Evolutionary conservation across 441 rosid genomes (phyloP).

Genomic region (Adansonia grandidieri): DNA sequence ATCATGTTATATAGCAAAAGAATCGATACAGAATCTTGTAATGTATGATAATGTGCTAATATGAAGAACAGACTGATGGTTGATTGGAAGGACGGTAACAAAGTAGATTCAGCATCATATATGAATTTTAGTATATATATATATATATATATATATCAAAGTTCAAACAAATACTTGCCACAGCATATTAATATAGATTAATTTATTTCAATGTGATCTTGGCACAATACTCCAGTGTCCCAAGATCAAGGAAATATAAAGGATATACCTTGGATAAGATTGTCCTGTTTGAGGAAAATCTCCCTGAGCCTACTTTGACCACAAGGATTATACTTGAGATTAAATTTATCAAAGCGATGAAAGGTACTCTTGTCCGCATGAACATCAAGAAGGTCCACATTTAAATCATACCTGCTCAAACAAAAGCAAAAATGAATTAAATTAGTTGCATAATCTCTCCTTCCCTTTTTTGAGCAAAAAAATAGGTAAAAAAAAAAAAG

Average conservation of each 20-base stretch:
- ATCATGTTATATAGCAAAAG: constrained; percentile 3
- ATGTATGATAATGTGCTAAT: neutral
- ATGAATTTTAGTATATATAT: neutral
- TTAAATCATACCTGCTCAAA: constrained; percentile 81
- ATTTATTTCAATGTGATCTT: neutral
- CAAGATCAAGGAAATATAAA: constrained; percentile 7
- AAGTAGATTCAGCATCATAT: neutral
- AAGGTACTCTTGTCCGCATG: constrained; percentile 99
- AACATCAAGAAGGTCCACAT: constrained; percentile 97
- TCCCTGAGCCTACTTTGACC: constrained; percentile 99
- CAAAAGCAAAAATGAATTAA: constrained; percentile 20
- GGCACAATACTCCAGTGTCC: neutral
- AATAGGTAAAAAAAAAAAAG: neutral
- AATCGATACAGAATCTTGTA: neutral
- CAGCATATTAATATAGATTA: neutral
- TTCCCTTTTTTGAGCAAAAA: neutral
- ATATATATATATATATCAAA: neutral
- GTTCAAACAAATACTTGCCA: neutral
- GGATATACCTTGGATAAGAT: constrained; percentile 88
- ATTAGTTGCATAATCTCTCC: constrained; percentile 3
- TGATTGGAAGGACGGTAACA: neutral
- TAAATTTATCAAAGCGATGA: constrained; percentile 99
- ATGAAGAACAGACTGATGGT: neutral
- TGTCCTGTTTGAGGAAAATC: constrained; percentile 98
- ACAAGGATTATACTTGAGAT: constrained; percentile 98